Percentiles rank a stretch among this genome's conserved stretches.
phyloP scores from a whole-genome alignment of 225 moss, liverwort and hornwort species.

The Pseudisothecium myosuroides region DNA sequence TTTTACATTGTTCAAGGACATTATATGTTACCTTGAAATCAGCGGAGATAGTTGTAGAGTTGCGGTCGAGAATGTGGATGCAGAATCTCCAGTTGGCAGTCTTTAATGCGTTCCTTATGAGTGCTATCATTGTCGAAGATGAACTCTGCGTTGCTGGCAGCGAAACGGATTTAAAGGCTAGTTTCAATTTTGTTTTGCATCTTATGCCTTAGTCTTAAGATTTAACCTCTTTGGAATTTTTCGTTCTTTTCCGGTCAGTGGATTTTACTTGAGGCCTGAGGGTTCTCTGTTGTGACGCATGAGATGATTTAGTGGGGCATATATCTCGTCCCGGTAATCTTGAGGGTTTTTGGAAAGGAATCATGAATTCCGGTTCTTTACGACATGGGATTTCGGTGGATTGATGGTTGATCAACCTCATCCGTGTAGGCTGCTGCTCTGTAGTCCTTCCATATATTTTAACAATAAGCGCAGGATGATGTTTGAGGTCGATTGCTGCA shows the following conservation, averaged over 20 bases:
- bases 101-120: not conserved
- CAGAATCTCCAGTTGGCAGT: not conserved
- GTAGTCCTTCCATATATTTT: not conserved
- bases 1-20: not conserved
- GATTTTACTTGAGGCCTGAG: not conserved
- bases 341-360: not conserved
- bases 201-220: not conserved
- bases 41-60: not conserved
- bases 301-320: not conserved
- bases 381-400: not conserved
- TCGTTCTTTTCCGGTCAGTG: not conserved
- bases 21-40: not conserved
- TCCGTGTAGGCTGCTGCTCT: not conserved
- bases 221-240: not conserved
- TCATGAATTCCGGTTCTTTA: not conserved
- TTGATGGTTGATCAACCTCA: not conserved
- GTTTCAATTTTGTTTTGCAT: not conserved
- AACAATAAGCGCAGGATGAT: not conserved
- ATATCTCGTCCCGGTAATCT: not conserved
- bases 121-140: not conserved
- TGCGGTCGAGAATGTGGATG: not conserved
- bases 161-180: not conserved
- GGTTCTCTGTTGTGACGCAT: not conserved
- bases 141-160: not conserved
- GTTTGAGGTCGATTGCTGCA: not conserved